These are phyloP conservation scores for Xylaria arbuscula DNA, from an alignment of 2,329 filamentous ascomycete genomes.

Conservation along the genomic window DNA sequence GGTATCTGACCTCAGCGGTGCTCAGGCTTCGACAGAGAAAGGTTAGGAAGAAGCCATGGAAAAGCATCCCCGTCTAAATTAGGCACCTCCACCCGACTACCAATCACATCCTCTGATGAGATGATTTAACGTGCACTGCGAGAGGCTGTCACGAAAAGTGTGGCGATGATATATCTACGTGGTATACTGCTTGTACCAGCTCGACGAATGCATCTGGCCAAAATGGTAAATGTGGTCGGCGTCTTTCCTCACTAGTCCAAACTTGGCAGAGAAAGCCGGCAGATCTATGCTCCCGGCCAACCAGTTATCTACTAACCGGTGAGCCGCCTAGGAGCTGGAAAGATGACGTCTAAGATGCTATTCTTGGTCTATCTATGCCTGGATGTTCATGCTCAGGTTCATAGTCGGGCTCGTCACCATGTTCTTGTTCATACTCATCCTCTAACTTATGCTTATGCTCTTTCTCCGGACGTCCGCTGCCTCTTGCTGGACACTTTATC, in stretches of 20 bases:
- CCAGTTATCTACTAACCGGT: constrained; percentile 1
- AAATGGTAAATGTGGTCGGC: constrained; percentile 17
- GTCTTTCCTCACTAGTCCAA: constrained; percentile 15
- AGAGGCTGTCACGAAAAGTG: background rate
- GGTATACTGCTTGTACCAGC: background rate
- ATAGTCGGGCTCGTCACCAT: background rate
- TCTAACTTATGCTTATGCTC: background rate
- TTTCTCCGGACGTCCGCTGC: constrained; percentile 34
- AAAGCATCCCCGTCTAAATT: background rate
- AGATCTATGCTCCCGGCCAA: constrained; percentile 5
- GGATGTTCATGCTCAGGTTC: constrained; percentile 7
- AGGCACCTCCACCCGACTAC: constrained; percentile 1
- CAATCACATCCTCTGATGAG: background rate
- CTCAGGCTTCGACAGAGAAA: background rate
- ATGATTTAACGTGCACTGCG: background rate
- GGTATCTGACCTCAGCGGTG: background rate
- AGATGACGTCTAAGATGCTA: constrained; percentile 13
- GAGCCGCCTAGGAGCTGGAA: constrained; percentile 5
- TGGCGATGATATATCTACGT: background rate
- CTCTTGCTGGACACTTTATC: constrained; percentile 23
- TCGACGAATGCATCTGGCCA: constrained; percentile 10
- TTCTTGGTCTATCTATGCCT: constrained; percentile 3
- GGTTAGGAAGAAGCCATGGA: background rate
- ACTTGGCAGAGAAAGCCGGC: constrained; percentile 11
- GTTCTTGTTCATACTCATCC: background rate